Evolutionary conservation across 2,329 filamentous ascomycete genomes (phyloP).

Genomic region (Colletotrichum sp.): DNA sequence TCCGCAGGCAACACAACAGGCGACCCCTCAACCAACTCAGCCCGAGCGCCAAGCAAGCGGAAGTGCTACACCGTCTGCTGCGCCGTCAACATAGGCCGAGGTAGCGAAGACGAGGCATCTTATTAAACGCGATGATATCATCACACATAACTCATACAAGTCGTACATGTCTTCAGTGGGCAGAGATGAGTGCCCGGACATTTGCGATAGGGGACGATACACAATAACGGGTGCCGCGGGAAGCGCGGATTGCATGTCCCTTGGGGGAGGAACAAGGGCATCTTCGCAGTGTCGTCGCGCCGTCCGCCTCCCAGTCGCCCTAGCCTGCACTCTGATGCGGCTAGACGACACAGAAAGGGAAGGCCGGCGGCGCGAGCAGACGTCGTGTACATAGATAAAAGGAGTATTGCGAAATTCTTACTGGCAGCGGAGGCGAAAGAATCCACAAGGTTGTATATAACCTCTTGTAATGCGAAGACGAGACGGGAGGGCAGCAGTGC

Average conservation of each 20-base stretch:
- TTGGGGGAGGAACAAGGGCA: not conserved
- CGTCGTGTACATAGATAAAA: slow-evolving; percentile 11
- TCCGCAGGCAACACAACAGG: slow-evolving; percentile 27
- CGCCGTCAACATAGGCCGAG: not conserved
- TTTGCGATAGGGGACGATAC: not conserved
- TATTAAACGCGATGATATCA: not conserved
- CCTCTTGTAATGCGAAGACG: slow-evolving; percentile 20
- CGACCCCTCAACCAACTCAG: slow-evolving; percentile 9
- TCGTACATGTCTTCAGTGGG: not conserved
- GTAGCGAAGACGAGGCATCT: not conserved
- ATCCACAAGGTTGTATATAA: slow-evolving; percentile 14
- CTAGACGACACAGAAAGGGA: not conserved
- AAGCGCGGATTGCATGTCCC: not conserved
- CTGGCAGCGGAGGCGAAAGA: not conserved
- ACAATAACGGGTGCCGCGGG: not conserved
- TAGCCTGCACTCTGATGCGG: not conserved
- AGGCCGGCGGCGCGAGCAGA: slow-evolving; percentile 13
- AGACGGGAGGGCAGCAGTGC: not conserved
- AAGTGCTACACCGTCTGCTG: slow-evolving; percentile 42
- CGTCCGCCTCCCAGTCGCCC: not conserved
- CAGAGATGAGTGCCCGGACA: not conserved
- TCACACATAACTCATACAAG: not conserved
- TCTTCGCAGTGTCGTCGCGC: slow-evolving; percentile 13
- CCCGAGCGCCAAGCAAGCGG: slow-evolving; percentile 39
- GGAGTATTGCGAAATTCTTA: not conserved